phyloP scores from a whole-genome alignment of 2,329 filamentous ascomycete genomes.

The Nannizzia gypsea region DNA sequence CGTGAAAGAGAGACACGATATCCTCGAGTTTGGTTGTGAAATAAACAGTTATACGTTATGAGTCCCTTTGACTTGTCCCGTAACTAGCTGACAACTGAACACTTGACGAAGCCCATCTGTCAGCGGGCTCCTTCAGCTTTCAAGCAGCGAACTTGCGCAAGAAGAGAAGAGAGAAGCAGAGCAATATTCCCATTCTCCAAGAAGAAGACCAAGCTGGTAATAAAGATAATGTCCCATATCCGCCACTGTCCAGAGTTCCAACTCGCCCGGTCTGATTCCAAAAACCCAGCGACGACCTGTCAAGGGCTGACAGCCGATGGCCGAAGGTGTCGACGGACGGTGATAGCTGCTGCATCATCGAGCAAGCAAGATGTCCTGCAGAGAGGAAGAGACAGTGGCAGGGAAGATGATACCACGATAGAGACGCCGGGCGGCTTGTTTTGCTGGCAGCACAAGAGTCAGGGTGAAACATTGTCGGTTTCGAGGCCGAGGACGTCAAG shows the following conservation, averaged over 20 bases:
- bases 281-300: constrained; percentile 72
- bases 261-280: constrained; percentile 69
- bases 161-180: not conserved
- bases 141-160: no score
- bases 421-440: constrained; percentile 44
- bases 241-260: constrained; percentile 68
- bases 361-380: constrained; percentile 16
- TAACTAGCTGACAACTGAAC: no score
- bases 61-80: no score
- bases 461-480: constrained; percentile 41
- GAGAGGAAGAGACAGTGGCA: constrained; percentile 16
- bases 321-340: constrained; percentile 65
- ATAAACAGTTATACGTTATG: no score
- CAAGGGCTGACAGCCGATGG: constrained; percentile 73
- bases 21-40: no score
- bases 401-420: constrained; percentile 17
- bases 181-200: not conserved
- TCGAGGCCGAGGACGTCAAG: constrained; percentile 42
- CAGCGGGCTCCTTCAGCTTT: no score
- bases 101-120: no score
- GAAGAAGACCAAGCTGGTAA: not conserved
- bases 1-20: no score
- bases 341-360: constrained; percentile 42
- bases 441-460: constrained; percentile 93
- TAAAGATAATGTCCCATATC: constrained; percentile 48